Conservation (phyloP, 441 rosid species). For the Syzygium syzygioides region DNA sequence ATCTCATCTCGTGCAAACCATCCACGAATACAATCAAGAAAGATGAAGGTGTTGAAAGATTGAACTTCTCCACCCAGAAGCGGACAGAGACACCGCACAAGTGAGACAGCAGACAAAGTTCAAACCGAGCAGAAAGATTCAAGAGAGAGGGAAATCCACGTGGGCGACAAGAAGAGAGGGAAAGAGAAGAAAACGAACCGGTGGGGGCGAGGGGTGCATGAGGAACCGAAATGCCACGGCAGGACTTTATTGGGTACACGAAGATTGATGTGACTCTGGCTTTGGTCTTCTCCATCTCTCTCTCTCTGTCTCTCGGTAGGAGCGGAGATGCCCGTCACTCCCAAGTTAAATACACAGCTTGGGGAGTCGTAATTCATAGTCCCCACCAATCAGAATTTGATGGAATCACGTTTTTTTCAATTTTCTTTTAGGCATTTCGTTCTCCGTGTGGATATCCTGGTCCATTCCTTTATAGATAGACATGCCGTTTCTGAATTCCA, state of each 20-base stretch:
- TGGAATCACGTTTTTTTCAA: background rate
- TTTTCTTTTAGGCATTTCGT: background rate
- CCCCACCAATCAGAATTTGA: background rate
- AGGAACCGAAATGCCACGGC: slow-evolving; percentile 66
- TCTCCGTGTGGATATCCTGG: background rate
- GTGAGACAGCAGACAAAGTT: background rate
- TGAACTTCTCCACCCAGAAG: background rate
- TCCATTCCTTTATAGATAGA: background rate
- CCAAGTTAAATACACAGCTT: background rate
- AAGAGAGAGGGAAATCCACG: background rate
- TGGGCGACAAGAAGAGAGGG: background rate
- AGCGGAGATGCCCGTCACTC: background rate
- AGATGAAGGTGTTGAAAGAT: background rate
- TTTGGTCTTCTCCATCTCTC: slow-evolving; percentile 13
- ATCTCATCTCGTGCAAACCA: background rate
- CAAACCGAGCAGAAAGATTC: background rate
- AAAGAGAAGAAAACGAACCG: slow-evolving; percentile 22
- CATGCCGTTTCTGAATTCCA: background rate
- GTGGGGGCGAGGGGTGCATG: slow-evolving; percentile 69
- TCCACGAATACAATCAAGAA: background rate
- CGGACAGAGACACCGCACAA: background rate
- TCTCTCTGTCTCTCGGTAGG: background rate
- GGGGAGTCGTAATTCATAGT: background rate
- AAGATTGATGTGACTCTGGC: slow-evolving; percentile 53
- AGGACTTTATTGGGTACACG: slow-evolving; percentile 75